phyloP scores from a whole-genome alignment of 2,329 filamentous ascomycete species.

The Penicillium sp. region DNA sequence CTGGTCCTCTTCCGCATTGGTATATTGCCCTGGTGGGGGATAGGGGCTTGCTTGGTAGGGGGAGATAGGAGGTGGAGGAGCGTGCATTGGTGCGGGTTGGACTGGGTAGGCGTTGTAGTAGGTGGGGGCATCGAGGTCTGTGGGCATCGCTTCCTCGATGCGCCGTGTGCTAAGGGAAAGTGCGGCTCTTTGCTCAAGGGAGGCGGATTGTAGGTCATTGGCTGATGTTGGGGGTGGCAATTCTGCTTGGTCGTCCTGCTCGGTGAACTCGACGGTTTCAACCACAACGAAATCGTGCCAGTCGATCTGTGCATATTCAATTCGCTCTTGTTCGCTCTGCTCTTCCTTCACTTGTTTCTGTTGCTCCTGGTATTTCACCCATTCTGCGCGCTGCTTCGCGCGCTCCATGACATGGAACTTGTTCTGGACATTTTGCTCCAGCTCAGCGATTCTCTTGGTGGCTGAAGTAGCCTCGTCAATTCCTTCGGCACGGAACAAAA shows the following conservation, averaged over 20 bases:
- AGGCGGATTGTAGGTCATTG: constrained; percentile 88
- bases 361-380: constrained; percentile 76
- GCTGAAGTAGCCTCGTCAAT: constrained; percentile 69
- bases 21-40: constrained; percentile 31
- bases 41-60: constrained; percentile 29
- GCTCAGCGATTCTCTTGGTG: constrained; percentile 67
- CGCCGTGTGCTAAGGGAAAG: constrained; percentile 79
- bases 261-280: constrained; percentile 89
- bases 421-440: constrained; percentile 73
- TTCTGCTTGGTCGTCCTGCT: constrained; percentile 79
- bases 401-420: constrained; percentile 76
- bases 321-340: constrained; percentile 75
- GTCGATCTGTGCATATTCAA: constrained; percentile 81
- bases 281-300: constrained; percentile 98
- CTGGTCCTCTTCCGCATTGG: constrained; percentile 58
- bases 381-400: constrained; percentile 83
- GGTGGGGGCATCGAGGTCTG: constrained; percentile 60
- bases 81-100: constrained; percentile 36
- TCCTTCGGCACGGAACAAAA: constrained; percentile 67
- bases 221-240: constrained; percentile 86
- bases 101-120: constrained; percentile 53
- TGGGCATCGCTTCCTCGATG: constrained; percentile 93
- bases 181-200: constrained; percentile 89
- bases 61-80: constrained; percentile 33
- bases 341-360: constrained; percentile 89